Percentiles rank a stretch among this genome's conserved stretches.
Evolutionary conservation across 1,139 yeast species (phyloP).

Genomic region (Geotrichum aggregatum): DNA sequence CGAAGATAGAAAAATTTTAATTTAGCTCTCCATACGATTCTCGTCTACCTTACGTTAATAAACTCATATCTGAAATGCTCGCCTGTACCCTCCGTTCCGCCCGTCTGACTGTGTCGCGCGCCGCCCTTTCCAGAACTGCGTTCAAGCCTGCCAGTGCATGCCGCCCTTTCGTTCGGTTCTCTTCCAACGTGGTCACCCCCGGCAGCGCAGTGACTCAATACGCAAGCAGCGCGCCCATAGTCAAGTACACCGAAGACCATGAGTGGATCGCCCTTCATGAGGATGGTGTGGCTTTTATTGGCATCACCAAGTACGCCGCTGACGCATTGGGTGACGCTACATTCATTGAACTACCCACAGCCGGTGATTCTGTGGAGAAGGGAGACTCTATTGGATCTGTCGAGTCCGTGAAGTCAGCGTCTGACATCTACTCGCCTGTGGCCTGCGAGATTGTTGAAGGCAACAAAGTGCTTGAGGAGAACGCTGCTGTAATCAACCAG

Average conservation of each 20-base stretch:
- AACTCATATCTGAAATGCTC: constrained; percentile 18
- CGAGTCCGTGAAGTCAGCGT: constrained; percentile 91
- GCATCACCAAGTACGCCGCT: constrained; percentile 92
- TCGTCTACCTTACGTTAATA: too few relatives aligned
- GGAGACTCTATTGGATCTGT: constrained; percentile 91
- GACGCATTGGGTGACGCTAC: constrained; percentile 99
- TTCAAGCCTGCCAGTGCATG: neutral
- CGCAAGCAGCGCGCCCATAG: constrained; percentile 39
- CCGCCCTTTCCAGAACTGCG: constrained; percentile 1
- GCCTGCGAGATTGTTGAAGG: constrained; percentile 70
- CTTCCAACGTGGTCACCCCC: constrained; percentile 48
- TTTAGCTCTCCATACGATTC: too few relatives aligned
- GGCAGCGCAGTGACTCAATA: constrained; percentile 52
- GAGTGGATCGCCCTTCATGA: constrained; percentile 90
- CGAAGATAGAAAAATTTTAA: neutral
- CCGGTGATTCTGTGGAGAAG: constrained; percentile 57
- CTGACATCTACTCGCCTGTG: constrained; percentile 89
- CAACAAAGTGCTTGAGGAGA: constrained; percentile 60
- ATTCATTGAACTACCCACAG: constrained; percentile 82
- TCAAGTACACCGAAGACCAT: constrained; percentile 82
- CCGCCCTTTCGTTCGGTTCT: constrained; percentile 15
- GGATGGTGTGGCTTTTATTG: constrained; percentile 77
- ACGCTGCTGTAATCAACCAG: constrained; percentile 73
- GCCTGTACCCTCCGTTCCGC: constrained; percentile 18
- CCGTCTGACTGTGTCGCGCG: constrained; percentile 14